Percentiles rank a stretch among this genome's conserved stretches.
These are phyloP conservation scores for Flaveria robusta DNA, from an alignment of 129 eudicot species.

Conservation along the genomic window DNA sequence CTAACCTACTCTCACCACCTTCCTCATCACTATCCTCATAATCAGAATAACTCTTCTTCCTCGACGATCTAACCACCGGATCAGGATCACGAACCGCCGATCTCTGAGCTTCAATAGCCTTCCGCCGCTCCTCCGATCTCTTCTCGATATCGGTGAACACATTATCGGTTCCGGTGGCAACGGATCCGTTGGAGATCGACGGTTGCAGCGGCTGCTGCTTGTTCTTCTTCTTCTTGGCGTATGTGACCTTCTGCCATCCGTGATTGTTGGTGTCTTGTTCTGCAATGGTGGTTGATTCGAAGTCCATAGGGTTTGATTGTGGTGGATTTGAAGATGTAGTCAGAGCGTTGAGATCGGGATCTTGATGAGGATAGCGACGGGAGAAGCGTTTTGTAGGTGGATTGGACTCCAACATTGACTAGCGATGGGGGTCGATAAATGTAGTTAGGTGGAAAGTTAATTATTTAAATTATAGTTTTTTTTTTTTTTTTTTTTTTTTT, in stretches of 20 bases:
- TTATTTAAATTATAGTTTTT: no score
- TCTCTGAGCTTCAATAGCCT: slow-evolving; percentile 68
- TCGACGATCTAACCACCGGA: slow-evolving; percentile 37
- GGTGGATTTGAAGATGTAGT: neutral
- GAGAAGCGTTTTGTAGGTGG: slow-evolving; percentile 12
- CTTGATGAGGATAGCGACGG: slow-evolving; percentile 14
- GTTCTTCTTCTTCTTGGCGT: slow-evolving; percentile 61
- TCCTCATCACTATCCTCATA: slow-evolving; percentile 60
- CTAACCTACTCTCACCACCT: slow-evolving; percentile 31
- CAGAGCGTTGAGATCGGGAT: slow-evolving; percentile 13
- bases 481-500: no score
- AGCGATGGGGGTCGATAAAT: neutral
- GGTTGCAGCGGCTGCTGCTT: slow-evolving; percentile 16
- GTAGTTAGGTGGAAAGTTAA: neutral
- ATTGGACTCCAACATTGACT: slow-evolving; percentile 19
- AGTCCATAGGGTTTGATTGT: slow-evolving; percentile 42
- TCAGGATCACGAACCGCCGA: slow-evolving; percentile 39
- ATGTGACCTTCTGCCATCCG: slow-evolving; percentile 93
- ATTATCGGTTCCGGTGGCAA: slow-evolving; percentile 25
- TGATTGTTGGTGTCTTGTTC: slow-evolving; percentile 50
- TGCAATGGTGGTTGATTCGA: slow-evolving; percentile 34
- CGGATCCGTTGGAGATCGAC: slow-evolving; percentile 44
- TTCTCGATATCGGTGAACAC: slow-evolving; percentile 71
- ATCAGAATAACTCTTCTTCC: slow-evolving; percentile 38
- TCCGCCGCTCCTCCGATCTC: slow-evolving; percentile 85